A percentile compares a stretch with the other conserved stretches of the same genome.
phyloP scores from a whole-genome alignment of 805 yeast species.

The Metschnikowia colocasiae region DNA sequence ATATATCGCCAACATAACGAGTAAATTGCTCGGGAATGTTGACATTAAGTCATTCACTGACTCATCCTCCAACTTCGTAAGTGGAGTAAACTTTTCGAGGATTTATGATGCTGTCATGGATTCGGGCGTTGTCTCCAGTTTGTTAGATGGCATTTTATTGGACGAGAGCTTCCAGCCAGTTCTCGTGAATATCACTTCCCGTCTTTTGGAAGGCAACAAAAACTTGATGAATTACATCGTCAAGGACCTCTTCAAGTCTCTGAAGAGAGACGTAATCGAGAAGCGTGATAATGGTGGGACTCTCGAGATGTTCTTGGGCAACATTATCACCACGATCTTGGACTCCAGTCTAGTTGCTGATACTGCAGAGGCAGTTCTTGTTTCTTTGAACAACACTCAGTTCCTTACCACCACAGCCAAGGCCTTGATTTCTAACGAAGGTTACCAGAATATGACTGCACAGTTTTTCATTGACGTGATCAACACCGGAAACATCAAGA shows the following conservation, averaged over 20 bases:
- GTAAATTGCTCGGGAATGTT: conserved; percentile 16
- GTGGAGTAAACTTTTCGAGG: conserved; percentile 18
- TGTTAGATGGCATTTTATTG: conserved; percentile 37
- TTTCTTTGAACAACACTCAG: conserved; percentile 41
- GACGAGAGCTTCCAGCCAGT: conserved; percentile 32
- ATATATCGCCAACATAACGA: conserved; percentile 32
- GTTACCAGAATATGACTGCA: conserved; percentile 36
- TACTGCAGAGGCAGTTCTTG: conserved; percentile 25
- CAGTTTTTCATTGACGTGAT: conserved; percentile 27
- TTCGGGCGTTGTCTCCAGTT: conserved; percentile 34
- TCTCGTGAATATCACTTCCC: conserved; percentile 28
- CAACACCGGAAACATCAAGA: conserved; percentile 25
- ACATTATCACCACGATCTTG: conserved; percentile 27
- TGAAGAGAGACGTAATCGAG: conserved; percentile 16
- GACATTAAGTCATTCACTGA: conserved; percentile 11
- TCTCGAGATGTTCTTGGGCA: conserved; percentile 27
- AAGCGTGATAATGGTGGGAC: conserved; percentile 21
- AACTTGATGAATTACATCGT: conserved; percentile 22
- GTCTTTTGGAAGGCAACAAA: conserved; percentile 32
- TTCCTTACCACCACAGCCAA: conserved; percentile 37
- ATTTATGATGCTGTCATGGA: conserved; percentile 23
- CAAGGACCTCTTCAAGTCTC: conserved; percentile 20
- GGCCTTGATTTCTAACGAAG: conserved; percentile 30
- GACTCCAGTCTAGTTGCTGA: conserved; percentile 25
- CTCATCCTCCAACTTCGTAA: conserved; percentile 7